Conservation (phyloP, 2,329 filamentous ascomycete genomes). For the Botryosphaeria dothidea region DNA sequence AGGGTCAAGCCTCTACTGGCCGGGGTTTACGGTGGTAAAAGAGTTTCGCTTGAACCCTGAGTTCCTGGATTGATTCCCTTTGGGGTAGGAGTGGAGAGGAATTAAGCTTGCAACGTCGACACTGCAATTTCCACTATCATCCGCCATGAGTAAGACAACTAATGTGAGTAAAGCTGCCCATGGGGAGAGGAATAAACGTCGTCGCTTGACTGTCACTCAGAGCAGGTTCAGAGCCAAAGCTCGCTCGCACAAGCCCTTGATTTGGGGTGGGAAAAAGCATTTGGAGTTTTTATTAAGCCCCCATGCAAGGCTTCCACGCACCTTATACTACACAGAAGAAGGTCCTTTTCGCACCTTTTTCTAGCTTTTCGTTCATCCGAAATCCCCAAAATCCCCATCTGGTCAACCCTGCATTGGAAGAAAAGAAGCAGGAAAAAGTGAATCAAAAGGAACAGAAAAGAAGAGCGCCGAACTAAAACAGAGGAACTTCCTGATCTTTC, state of each 20-base stretch:
- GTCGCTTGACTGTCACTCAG: no score
- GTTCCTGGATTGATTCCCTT: not conserved
- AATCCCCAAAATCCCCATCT: not conserved
- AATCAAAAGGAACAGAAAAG: not conserved
- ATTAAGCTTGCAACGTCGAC: not conserved
- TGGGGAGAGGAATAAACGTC: no score
- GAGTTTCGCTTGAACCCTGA: not conserved
- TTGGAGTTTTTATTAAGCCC: not conserved
- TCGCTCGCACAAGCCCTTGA: not conserved
- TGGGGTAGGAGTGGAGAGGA: not conserved
- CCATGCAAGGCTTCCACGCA: not conserved
- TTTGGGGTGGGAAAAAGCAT: not conserved
- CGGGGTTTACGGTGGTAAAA: no score
- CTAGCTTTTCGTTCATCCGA: not conserved
- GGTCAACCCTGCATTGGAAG: not conserved
- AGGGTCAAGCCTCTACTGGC: no score
- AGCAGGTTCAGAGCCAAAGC: not conserved
- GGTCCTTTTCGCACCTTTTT: not conserved
- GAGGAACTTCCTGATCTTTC: constrained; percentile 4
- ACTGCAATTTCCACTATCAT: not conserved
- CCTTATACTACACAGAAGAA: constrained; percentile 9
- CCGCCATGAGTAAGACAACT: not conserved
- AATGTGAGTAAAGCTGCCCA: no score
- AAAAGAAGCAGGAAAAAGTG: not conserved
- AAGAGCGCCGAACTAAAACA: not conserved